Base-by-base conservation (phyloP, 495 filamentous ascomycete species). In the Aspergillus avenaceus region DNA sequence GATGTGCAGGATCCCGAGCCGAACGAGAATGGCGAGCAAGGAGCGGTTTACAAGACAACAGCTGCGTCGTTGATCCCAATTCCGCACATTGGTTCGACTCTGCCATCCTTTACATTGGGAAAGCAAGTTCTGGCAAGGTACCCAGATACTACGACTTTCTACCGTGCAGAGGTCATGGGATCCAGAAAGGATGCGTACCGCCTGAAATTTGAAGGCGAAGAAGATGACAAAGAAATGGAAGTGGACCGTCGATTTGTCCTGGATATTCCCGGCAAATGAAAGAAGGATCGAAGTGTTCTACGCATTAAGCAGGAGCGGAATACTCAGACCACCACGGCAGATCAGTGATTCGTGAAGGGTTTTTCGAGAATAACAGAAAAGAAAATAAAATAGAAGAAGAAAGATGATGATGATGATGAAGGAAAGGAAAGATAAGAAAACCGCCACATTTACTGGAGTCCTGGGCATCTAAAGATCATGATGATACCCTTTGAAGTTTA, bases 111-210 rank as follows among this genome's bases (percentile, higher is more conserved):
- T 58, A 75, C 91, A 1, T 70, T 81, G 46, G 91, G 91, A 12
- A 91, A 87, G 60, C 82, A 82, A 19, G 90, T 95, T 24, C 70
- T 95, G 45, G 90, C 90, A 0, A 72, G 88, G 31, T 95, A 95
- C 60, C 90, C 90, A 0, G 86, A 90, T 49, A 99, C 95, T 8
- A 96, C 93, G 2, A 97, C 92, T 0, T 99, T 99, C 60, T 99
- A 99, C 66, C 85, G 89, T 59, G 93, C 95, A 9, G 91, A 97
- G 55, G 92, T 98, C 14, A 91, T 90, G 75, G 84, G 84, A 0
- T 56, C 65, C 8, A 83, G 85, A 56, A 83, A 84, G 53, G 80
- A 81, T 42, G 71, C 71, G 38, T 85, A 82, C 49, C 70, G 79
- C 36, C 72, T 95, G 52, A 83, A 87, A 52, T 95, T 95, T 50